phyloP scores from a whole-genome alignment of 176 grass and related monocot genomes.

The Zea mays region DNA sequence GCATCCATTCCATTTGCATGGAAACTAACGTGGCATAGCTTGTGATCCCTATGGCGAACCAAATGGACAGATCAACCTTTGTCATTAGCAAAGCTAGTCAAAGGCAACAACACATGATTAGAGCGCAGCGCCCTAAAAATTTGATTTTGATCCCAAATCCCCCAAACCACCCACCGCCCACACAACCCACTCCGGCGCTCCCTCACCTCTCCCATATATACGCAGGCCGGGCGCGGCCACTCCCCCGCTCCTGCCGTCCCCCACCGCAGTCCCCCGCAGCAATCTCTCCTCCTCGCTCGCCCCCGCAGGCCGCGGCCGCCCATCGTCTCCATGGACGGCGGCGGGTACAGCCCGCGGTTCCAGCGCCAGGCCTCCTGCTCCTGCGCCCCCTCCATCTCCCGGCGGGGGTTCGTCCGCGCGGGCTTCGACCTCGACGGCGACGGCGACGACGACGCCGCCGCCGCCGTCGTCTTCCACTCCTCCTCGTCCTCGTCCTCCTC shows the following conservation, averaged over 20 bases:
- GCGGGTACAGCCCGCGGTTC: conserved; percentile 49
- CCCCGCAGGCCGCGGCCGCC: not conserved
- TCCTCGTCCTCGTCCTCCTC: not conserved
- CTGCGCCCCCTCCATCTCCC: conserved; percentile 53
- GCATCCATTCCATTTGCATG: not conserved
- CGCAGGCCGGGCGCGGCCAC: conserved; percentile 21
- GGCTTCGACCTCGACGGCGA: conserved; percentile 44
- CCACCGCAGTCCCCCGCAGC: not conserved
- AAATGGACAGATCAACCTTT: not conserved
- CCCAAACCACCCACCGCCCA: conserved; percentile 28
- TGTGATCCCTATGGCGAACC: not conserved
- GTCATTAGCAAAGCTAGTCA: not conserved
- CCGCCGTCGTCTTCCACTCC: not conserved
- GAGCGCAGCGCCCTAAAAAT: not conserved
- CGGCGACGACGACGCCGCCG: conserved; percentile 34
- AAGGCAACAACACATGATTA: not conserved
- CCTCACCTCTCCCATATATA: conserved; percentile 32
- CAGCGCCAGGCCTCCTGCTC: conserved; percentile 67
- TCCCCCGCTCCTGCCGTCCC: not conserved
- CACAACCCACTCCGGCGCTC: too few species aligned
- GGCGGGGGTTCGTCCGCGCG: conserved; percentile 44
- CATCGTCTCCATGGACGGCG: conserved; percentile 49
- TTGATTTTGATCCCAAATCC: not conserved
- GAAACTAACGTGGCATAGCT: not conserved
- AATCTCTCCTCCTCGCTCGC: not conserved